These are phyloP conservation scores for Grammothele lineata DNA, from an alignment of 768 basidiomycete species.

Conservation along the genomic window DNA sequence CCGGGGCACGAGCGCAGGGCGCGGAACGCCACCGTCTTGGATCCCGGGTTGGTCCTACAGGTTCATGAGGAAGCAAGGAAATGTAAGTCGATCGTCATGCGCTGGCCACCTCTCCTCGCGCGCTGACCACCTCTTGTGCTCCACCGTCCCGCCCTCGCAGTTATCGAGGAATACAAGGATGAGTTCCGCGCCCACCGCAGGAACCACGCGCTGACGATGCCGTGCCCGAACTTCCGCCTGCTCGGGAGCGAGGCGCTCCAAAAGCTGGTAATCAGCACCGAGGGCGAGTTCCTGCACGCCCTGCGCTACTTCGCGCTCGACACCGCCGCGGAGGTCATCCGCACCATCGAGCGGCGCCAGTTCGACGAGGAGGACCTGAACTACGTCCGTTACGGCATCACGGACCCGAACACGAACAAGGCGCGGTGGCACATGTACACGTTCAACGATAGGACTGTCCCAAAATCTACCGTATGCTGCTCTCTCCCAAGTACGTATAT, in stretches of 20 bases:
- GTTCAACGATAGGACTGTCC: too few relatives aligned
- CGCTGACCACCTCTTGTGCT: too few relatives aligned
- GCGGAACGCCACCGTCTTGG: too few relatives aligned
- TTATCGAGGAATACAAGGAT: conserved; percentile 4
- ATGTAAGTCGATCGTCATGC: too few relatives aligned
- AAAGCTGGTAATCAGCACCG: not conserved
- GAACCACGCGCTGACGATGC: conserved; percentile 3
- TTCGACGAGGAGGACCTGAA: conserved; percentile 4
- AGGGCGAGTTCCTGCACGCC: conserved; percentile 4
- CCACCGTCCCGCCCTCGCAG: not conserved
- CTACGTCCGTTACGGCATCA: not conserved
- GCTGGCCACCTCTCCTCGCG: too few relatives aligned
- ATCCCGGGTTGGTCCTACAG: too few relatives aligned
- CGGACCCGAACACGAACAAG: too few relatives aligned
- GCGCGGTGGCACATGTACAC: too few relatives aligned
- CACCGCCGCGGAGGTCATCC: conserved; percentile 6
- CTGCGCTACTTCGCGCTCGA: conserved; percentile 6
- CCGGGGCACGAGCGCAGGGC: too few relatives aligned
- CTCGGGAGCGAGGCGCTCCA: not conserved
- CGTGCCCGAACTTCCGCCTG: conserved; percentile 1
- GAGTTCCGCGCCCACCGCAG: conserved; percentile 1
- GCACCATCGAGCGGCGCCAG: conserved; percentile 9
- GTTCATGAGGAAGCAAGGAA: too few relatives aligned
- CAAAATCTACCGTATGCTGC: too few relatives aligned
- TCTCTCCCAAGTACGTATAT: not conserved